These are phyloP conservation scores for Medicago ruthenica DNA, from an alignment of 306 rosid genomes.

Conservation along the genomic window DNA sequence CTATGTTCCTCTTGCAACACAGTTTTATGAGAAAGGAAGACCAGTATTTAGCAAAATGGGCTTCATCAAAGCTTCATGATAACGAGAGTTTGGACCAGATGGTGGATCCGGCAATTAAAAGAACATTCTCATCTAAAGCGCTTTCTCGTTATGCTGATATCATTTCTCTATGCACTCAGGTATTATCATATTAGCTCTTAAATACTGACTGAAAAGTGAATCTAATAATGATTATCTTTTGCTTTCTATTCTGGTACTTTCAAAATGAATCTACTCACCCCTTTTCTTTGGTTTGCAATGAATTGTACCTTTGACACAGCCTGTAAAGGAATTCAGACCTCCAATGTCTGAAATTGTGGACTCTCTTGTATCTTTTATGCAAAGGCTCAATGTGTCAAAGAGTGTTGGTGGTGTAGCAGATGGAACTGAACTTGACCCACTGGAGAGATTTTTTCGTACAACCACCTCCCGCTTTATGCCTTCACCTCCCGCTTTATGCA, in stretches of 20 bases:
- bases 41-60: slow-evolving; percentile 82
- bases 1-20: slow-evolving; percentile 30
- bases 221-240: neutral
- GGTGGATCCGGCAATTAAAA: slow-evolving; percentile 72
- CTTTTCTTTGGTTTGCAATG: neutral
- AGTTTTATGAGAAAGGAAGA: slow-evolving; percentile 75
- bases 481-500: too few species aligned
- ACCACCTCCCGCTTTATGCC: slow-evolving; percentile 65
- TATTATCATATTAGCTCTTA: slow-evolving; percentile 48
- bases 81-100: slow-evolving; percentile 66
- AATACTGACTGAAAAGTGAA: neutral
- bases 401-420: slow-evolving; percentile 40
- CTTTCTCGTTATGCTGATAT: slow-evolving; percentile 72
- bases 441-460: slow-evolving; percentile 72
- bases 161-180: slow-evolving; percentile 80
- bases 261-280: slow-evolving; percentile 2
- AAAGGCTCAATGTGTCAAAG: slow-evolving; percentile 46
- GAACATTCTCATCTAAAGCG: slow-evolving; percentile 61
- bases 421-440: slow-evolving; percentile 52
- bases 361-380: slow-evolving; percentile 55
- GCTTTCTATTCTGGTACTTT: slow-evolving; percentile 18
- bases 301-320: slow-evolving; percentile 50
- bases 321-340: slow-evolving; percentile 81
- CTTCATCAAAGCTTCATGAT: slow-evolving; percentile 82
- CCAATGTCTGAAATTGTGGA: slow-evolving; percentile 80